Conservation (phyloP, 108 stramenopile genomes). For the Conticribra guillardii region DNA sequence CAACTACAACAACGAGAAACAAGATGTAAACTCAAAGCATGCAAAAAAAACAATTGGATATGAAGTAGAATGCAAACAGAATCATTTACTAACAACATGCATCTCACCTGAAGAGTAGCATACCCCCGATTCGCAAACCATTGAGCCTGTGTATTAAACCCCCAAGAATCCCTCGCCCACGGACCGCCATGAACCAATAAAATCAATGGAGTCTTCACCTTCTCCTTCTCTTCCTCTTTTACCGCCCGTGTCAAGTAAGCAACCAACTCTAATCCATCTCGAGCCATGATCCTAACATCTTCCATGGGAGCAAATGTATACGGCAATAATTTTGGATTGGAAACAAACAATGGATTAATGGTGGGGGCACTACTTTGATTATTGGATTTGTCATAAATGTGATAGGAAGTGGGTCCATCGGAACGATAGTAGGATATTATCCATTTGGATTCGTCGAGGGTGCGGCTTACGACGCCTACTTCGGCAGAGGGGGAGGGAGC, state of each 20-base stretch:
- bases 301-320: constrained; percentile 71
- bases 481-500: constrained; percentile 50
- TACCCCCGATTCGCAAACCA: constrained; percentile 73
- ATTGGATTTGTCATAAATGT: constrained; percentile 51
- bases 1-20: too few species aligned
- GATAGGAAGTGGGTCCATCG: constrained; percentile 61
- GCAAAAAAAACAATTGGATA: too few species aligned
- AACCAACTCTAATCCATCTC: constrained; percentile 62
- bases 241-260: constrained; percentile 56
- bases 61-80: too few species aligned
- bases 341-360: constrained; percentile 54
- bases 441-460: constrained; percentile 64
- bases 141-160: constrained; percentile 54
- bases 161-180: constrained; percentile 65
- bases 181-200: constrained; percentile 71
- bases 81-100: not conserved
- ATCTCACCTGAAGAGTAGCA: constrained; percentile 50
- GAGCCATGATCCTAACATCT: constrained; percentile 53
- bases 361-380: not conserved
- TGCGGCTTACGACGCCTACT: constrained; percentile 46
- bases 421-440: constrained; percentile 47
- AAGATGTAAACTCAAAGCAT: too few species aligned
- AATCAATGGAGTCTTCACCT: constrained; percentile 51
- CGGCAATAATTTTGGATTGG: constrained; percentile 43
- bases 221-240: constrained; percentile 10